These are phyloP conservation scores for Tanacetum coccineum DNA, from an alignment of 129 eudicot genomes.

Conservation along the genomic window DNA sequence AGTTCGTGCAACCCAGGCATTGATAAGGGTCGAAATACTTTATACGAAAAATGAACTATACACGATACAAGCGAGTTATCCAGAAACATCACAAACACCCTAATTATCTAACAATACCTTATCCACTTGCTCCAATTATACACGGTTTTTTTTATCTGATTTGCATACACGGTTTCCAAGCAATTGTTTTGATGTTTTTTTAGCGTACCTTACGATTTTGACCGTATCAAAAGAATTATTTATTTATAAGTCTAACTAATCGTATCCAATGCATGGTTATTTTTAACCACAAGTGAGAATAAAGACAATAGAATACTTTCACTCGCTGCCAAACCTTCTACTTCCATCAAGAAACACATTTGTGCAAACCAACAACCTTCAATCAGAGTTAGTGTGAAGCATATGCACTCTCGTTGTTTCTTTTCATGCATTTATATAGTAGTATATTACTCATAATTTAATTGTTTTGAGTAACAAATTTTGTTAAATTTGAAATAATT, in stretches of 20 bases:
- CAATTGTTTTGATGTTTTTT: neutral
- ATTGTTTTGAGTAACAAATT: neutral
- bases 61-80: too few species aligned
- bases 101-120: neutral
- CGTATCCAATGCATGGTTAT: neutral
- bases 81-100: too few species aligned
- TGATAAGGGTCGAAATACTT: too few species aligned
- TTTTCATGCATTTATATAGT: neutral
- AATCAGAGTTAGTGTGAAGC: conserved; percentile 20
- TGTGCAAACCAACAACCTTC: conserved; percentile 20
- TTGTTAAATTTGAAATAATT: neutral
- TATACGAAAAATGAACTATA: too few species aligned
- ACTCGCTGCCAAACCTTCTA: conserved; percentile 24
- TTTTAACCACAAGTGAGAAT: neutral
- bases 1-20: too few species aligned
- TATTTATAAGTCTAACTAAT: neutral
- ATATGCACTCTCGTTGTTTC: conserved; percentile 18
- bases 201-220: neutral
- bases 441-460: neutral
- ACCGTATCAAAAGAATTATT: neutral
- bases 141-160: neutral
- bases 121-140: neutral
- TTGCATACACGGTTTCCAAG: conserved; percentile 15
- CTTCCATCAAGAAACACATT: conserved; percentile 27
- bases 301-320: conserved; percentile 28